Percentiles rank a stretch among this genome's conserved stretches.
These are phyloP conservation scores for Ascocoryne sarcoides DNA, from an alignment of 2,329 filamentous ascomycete genomes.

Conservation along the genomic window DNA sequence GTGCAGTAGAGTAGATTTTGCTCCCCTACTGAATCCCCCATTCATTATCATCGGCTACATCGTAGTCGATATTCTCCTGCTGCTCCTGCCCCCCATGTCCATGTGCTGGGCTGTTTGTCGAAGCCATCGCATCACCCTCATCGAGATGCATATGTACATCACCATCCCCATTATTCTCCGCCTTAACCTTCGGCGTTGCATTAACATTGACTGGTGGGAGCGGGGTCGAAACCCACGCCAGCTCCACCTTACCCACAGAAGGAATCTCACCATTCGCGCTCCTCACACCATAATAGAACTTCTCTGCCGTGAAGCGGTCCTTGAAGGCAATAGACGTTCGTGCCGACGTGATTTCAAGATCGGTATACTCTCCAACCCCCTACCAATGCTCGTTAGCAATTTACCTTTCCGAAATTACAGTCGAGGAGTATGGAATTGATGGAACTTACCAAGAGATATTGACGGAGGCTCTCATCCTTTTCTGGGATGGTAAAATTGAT, in stretches of 20 bases:
- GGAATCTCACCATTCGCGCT: constrained; percentile 50
- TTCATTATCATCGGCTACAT: constrained; percentile 34
- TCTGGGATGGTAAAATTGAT: constrained; percentile 52
- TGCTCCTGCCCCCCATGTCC: constrained; percentile 12
- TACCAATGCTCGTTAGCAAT: constrained; percentile 24
- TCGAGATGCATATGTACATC: constrained; percentile 20
- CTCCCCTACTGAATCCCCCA: constrained; percentile 15
- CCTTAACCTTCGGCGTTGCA: constrained; percentile 3
- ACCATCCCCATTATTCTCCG: constrained; percentile 9
- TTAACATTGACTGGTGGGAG: constrained; percentile 20
- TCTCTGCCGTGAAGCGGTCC: constrained; percentile 63
- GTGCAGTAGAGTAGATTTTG: not conserved
- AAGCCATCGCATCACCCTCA: constrained; percentile 26
- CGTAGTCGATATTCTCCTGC: constrained; percentile 31
- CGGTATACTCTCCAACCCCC: constrained; percentile 55
- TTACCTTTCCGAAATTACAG: not conserved
- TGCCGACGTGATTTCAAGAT: constrained; percentile 40
- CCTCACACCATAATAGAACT: constrained; percentile 50
- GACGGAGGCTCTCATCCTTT: constrained; percentile 60
- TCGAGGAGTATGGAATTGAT: constrained; percentile 2
- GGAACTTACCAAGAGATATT: constrained; percentile 57
- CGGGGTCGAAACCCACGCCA: constrained; percentile 48
- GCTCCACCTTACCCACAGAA: constrained; percentile 54
- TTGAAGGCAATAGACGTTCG: constrained; percentile 53
- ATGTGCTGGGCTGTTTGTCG: constrained; percentile 11